Evolutionary conservation across 164 flowering plant genomes (phyloP).

Genomic region (Saururus chinensis): DNA sequence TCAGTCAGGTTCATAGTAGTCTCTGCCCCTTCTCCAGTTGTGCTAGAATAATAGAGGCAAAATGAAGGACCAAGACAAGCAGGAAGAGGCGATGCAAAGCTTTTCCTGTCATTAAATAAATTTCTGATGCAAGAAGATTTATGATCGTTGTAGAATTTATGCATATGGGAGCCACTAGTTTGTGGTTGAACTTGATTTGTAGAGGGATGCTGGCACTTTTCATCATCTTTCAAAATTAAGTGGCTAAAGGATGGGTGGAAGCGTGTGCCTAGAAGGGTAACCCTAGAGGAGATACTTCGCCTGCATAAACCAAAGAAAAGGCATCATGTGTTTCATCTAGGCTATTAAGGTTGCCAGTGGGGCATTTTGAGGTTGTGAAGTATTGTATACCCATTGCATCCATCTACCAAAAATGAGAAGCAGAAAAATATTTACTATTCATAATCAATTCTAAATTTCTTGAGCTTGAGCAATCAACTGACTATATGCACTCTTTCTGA

Average conservation of each 20-base stretch:
- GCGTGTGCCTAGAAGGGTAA: conserved; percentile 20
- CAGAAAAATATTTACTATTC: no score
- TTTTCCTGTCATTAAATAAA: conserved; percentile 16
- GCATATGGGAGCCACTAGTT: conserved; percentile 5
- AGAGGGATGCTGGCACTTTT: conserved; percentile 8
- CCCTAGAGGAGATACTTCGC: conserved; percentile 37
- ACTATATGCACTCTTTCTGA: no score
- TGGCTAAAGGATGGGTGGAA: conserved; percentile 36
- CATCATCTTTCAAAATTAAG: conserved; percentile 25
- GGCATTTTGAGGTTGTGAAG: background rate
- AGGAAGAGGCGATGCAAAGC: conserved; percentile 7
- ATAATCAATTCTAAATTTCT: no score
- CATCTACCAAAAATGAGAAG: background rate
- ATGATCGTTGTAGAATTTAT: conserved; percentile 10
- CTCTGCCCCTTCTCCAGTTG: conserved; percentile 36
- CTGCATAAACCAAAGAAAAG: conserved; percentile 8
- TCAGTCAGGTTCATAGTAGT: conserved; percentile 34
- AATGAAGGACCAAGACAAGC: conserved; percentile 16
- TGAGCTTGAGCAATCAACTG: no score
- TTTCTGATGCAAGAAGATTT: conserved; percentile 17
- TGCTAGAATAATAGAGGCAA: conserved; percentile 42
- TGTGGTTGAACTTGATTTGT: conserved; percentile 8
- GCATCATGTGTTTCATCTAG: background rate
- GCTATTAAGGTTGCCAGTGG: background rate
- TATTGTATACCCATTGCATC: background rate